These are phyloP conservation scores for Kregervanrija delftensis DNA, from an alignment of 805 yeast genomes.

Conservation along the genomic window DNA sequence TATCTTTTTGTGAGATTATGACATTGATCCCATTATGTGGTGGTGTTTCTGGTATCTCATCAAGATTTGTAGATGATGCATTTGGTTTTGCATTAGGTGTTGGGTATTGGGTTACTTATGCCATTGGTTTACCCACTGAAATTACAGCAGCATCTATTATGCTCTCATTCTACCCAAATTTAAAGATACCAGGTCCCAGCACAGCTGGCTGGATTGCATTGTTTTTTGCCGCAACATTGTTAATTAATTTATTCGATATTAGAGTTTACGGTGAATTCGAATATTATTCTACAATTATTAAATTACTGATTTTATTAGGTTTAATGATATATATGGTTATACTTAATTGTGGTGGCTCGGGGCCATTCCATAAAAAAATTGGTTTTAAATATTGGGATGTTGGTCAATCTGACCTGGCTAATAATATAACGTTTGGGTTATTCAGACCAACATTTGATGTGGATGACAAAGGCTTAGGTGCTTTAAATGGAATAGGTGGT, in stretches of 20 bases:
- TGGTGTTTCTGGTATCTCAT: slow-evolving; percentile 68
- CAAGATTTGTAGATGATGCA: slow-evolving; percentile 72
- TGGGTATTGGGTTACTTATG: slow-evolving; percentile 66
- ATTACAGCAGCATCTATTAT: slow-evolving; percentile 74
- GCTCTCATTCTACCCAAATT: slow-evolving; percentile 56
- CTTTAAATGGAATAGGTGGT: slow-evolving; percentile 53
- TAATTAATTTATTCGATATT: slow-evolving; percentile 60
- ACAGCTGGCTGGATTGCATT: slow-evolving; percentile 66
- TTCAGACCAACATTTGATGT: slow-evolving; percentile 70
- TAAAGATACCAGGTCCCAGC: slow-evolving; percentile 44
- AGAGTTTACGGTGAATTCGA: slow-evolving; percentile 71
- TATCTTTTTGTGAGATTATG: slow-evolving; percentile 76
- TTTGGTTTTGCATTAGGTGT: slow-evolving; percentile 72
- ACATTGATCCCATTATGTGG: slow-evolving; percentile 74
- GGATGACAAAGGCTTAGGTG: slow-evolving; percentile 51
- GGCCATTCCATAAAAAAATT: slow-evolving; percentile 34
- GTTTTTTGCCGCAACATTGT: slow-evolving; percentile 38
- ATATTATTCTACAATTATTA: slow-evolving; percentile 52
- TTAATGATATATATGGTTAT: slow-evolving; percentile 60
- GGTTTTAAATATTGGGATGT: slow-evolving; percentile 70
- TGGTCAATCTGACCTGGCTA: slow-evolving; percentile 39
- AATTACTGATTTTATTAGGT: slow-evolving; percentile 44
- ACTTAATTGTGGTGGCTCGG: slow-evolving; percentile 52
- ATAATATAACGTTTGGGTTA: slow-evolving; percentile 54
- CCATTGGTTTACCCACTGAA: slow-evolving; percentile 71